A percentile compares a stretch with the other conserved stretches of the same genome.
phyloP scores from a whole-genome alignment of 192 early-diverging fungal genomes.

The Obelidium mucronatum region DNA sequence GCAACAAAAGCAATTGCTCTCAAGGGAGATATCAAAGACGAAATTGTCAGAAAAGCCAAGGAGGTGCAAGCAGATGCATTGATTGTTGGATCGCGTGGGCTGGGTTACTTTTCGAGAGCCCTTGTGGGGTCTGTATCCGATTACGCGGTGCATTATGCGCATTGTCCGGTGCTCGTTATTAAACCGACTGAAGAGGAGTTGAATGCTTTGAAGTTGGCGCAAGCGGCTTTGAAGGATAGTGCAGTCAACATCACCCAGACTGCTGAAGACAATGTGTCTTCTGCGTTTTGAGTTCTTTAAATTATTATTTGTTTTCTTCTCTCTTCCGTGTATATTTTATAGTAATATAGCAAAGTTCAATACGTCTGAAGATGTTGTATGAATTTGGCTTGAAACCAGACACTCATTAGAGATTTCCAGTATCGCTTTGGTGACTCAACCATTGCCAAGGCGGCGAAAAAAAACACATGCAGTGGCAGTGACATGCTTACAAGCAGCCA shows the following conservation, averaged over 20 bases:
- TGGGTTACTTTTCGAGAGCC: conserved; percentile 5
- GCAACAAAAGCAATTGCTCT: conserved; percentile 41
- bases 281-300: too few relatives aligned
- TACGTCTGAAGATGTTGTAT: too few relatives aligned
- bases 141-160: conserved; percentile 32
- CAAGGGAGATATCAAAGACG: conserved; percentile 55
- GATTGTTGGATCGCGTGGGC: conserved; percentile 31
- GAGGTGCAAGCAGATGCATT: conserved; percentile 36
- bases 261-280: too few relatives aligned
- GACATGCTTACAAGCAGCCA: background rate
- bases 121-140: conserved; percentile 38
- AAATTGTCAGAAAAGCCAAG: conserved; percentile 47
- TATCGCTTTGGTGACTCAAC: too few relatives aligned
- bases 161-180: conserved; percentile 38
- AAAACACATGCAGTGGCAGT: too few relatives aligned
- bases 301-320: too few relatives aligned
- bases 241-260: background rate
- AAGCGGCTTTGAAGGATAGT: background rate
- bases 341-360: too few relatives aligned
- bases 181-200: conserved; percentile 14
- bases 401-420: too few relatives aligned
- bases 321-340: too few relatives aligned
- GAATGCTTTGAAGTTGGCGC: background rate
- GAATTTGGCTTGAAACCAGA: too few relatives aligned
- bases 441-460: too few relatives aligned